Evolutionary conservation across 192 early-diverging fungal species (phyloP).

Genomic region (Linnemannia hyalina): DNA sequence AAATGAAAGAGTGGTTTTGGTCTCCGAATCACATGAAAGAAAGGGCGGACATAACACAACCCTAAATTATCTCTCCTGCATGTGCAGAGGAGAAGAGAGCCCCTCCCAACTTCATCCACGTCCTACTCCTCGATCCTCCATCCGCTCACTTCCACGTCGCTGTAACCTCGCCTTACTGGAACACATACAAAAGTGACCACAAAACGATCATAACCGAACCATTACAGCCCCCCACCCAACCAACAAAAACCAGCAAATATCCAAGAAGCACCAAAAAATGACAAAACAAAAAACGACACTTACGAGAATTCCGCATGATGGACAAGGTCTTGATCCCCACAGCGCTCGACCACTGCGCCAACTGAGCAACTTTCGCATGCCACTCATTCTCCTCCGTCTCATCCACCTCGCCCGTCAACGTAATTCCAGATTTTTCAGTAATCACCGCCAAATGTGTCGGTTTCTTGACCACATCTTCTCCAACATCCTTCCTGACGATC

Average conservation of each 20-base stretch:
- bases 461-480: conserved; percentile 15
- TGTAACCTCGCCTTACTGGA: not conserved
- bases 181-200: not conserved
- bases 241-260: not conserved
- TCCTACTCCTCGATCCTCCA: not conserved
- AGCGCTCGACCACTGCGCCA: conserved; percentile 38
- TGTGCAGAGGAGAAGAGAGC: not conserved
- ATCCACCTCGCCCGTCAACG: conserved; percentile 1
- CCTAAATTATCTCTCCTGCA: not conserved
- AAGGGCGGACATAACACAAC: not conserved
- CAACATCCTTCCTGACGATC: conserved; percentile 25
- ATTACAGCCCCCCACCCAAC: not conserved
- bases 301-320: conserved; percentile 44
- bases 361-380: conserved; percentile 23
- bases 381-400: conserved; percentile 41
- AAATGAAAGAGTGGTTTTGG: not conserved
- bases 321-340: conserved; percentile 43
- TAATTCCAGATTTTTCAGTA: not conserved
- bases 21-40: conserved; percentile 7
- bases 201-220: not conserved
- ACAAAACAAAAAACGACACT: not conserved
- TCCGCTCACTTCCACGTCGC: not conserved
- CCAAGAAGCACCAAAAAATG: not conserved
- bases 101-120: not conserved
- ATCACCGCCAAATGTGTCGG: conserved; percentile 43